Conservation (phyloP, 257 asterid species). For the Linaria vulgaris region DNA sequence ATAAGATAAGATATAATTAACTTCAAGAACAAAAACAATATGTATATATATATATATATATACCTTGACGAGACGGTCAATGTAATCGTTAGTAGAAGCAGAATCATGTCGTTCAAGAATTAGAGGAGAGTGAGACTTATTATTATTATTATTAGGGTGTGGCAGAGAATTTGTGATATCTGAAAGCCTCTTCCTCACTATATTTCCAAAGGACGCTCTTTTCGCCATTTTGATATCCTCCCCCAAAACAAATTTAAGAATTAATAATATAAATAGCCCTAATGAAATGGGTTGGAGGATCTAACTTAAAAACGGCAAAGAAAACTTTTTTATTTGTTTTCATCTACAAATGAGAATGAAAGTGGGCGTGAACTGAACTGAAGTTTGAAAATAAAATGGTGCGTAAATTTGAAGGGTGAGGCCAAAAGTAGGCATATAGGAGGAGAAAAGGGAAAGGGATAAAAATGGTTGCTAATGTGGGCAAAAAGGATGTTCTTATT, state of each 20-base stretch:
- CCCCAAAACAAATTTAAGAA: no score
- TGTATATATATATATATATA: no score
- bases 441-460: slow-evolving; percentile 20
- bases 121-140: slow-evolving; percentile 42
- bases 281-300: no score
- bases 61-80: slow-evolving; percentile 67
- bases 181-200: slow-evolving; percentile 65
- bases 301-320: no score
- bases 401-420: neutral
- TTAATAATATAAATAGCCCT: slow-evolving; percentile 8
- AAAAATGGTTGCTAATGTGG: neutral
- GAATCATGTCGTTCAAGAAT: slow-evolving; percentile 37
- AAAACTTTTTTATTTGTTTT: no score
- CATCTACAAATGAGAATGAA: neutral
- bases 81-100: slow-evolving; percentile 42
- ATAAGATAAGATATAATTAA: no score
- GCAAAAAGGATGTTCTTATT: slow-evolving; percentile 21
- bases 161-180: slow-evolving; percentile 76
- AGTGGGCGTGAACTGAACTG: slow-evolving; percentile 1
- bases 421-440: neutral
- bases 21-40: no score
- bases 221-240: slow-evolving; percentile 66
- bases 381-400: slow-evolving; percentile 10
- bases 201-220: slow-evolving; percentile 70
- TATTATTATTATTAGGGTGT: no score